Percentiles rank a stretch among this genome's conserved stretches.
Conservation (phyloP, 1,139 yeast species). For the Yamadazyma taylorii region DNA sequence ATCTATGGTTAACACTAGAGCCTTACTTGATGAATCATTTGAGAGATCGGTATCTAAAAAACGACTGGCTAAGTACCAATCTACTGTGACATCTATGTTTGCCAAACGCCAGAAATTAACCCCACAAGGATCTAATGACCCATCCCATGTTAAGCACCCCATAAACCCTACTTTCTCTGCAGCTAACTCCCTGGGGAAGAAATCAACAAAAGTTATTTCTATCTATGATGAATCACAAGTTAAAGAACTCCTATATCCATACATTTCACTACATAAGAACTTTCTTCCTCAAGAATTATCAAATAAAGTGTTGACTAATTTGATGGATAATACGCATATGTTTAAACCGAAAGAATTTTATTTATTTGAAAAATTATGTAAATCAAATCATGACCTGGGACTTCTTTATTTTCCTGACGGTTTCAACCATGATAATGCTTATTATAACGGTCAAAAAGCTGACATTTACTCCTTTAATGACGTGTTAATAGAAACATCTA, state of each 20-base stretch:
- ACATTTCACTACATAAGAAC: conserved; percentile 49
- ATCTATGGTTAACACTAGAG: conserved; percentile 29
- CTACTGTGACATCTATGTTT: conserved; percentile 20
- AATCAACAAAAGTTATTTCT: conserved; percentile 16
- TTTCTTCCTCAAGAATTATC: conserved; percentile 54
- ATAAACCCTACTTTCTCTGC: too few relatives aligned
- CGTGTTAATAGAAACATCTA: conserved; percentile 39
- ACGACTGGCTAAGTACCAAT: conserved; percentile 19
- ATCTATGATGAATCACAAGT: conserved; percentile 39
- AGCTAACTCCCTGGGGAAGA: conserved; percentile 4
- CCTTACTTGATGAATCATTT: conserved; percentile 25
- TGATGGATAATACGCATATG: conserved; percentile 37
- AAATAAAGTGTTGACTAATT: conserved; percentile 36
- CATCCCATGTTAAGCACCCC: too few relatives aligned
- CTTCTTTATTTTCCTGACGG: conserved; percentile 29
- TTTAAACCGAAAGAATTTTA: conserved; percentile 49
- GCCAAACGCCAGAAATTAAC: conserved; percentile 3
- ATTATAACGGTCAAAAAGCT: conserved; percentile 13
- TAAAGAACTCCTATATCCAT: conserved; percentile 36
- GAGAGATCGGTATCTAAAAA: conserved; percentile 10
- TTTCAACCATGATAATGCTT: conserved; percentile 29
- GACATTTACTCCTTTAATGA: conserved; percentile 8
- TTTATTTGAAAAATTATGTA: conserved; percentile 59
- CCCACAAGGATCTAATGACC: too few relatives aligned
- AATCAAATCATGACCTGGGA: conserved; percentile 51